Evolutionary conservation across 805 yeast genomes (phyloP), one percentile per base, ranked within the genome.

Genomic region (Kodamaea kakaduensis): DNA sequence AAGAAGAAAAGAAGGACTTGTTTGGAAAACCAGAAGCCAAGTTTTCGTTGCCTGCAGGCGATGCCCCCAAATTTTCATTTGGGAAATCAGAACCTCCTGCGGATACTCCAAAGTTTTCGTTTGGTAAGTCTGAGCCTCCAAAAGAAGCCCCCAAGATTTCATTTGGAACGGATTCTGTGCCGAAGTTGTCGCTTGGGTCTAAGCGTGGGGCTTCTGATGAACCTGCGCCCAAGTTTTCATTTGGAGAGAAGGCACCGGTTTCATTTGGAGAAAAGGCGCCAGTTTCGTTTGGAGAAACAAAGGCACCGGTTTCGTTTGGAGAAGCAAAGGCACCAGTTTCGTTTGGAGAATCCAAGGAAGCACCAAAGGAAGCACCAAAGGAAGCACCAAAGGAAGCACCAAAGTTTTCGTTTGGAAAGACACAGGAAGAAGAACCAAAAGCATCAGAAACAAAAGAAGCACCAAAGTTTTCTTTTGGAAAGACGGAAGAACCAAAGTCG

Each of bases 381-480:
- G 20, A 13, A 26, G 40, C 13, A 9, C 36, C 25, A 21, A 25
- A 37, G 37, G 33, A n/a, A 14, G 40, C 31, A 9, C 37, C 41
- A 17, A 37, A 34, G 18, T 34, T 40, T 14, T 26, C 41, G 10
- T 37, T 40, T 37, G 44, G 38, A 2, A 32, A 28, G 5, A 6
- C 25, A 13, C 20, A 3, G 16, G 18, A 6, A n/a, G n/a, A n/a
- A n/a, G n/a, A n/a, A n/a, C 2, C 13, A 10, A 13, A 23, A 6
- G 19, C 29, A 17, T 20, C 3, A 24, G 44, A 37, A 10, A 12
- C 35, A 2, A 23, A 34, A 7, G 34, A 25, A 13, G 20, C 25
- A 14, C 49, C 51, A 9, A 16, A 22, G n/a, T 44, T 51, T 27
- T 45, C 56, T 1, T 54, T 53, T 36, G 51, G 47, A 8, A 25